These are phyloP conservation scores for Jackrogersella minutella DNA, from an alignment of 495 filamentous ascomycete species.

Conservation along the genomic window DNA sequence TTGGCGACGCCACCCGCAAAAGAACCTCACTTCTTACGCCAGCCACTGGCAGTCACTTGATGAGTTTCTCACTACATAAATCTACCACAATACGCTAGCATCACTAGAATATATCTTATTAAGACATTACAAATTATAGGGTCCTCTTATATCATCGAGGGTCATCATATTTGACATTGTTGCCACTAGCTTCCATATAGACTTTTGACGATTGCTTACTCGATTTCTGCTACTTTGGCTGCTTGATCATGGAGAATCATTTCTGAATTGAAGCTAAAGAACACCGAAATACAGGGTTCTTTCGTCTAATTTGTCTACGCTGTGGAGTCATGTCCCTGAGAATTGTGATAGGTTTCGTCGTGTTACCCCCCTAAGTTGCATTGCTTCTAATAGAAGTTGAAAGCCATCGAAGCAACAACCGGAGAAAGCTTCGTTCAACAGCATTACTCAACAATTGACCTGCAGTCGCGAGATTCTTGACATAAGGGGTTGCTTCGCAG, in stretches of 20 bases:
- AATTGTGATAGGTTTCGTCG: neutral
- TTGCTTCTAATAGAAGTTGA: neutral
- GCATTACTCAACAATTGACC: neutral
- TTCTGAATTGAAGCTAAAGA: neutral
- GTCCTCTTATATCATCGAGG: neutral
- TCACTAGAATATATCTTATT: neutral
- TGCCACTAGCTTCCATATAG: neutral
- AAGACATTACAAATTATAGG: neutral
- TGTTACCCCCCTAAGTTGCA: slow-evolving; percentile 24
- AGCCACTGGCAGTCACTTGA: neutral
- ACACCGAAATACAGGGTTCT: neutral
- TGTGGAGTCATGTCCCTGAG: neutral
- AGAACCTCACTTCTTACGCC: neutral
- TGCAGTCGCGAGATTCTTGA: neutral
- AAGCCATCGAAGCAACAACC: neutral
- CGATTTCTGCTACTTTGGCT: neutral
- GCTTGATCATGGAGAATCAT: neutral
- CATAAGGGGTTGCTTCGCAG: slow-evolving; percentile 24
- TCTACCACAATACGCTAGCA: too few species aligned
- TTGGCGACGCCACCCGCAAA: neutral
- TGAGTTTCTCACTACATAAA: neutral
- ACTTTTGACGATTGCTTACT: neutral
- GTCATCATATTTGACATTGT: neutral
- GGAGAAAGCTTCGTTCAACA: neutral
- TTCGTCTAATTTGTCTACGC: neutral